These are phyloP conservation scores for Ascomycota sp. DNA, from an alignment of 2,329 filamentous ascomycete genomes.

Conservation along the genomic window DNA sequence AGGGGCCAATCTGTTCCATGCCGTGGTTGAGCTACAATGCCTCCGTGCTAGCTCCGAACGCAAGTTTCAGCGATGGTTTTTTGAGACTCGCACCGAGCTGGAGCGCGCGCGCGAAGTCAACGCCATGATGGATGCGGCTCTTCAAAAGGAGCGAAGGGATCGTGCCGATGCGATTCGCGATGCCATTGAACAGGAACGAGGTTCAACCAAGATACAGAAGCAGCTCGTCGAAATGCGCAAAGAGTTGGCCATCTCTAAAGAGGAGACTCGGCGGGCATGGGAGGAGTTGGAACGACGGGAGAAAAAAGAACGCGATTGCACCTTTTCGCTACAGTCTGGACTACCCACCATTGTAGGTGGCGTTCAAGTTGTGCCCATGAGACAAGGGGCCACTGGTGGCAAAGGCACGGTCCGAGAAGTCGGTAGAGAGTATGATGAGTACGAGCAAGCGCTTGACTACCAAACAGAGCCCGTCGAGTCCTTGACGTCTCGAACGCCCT, in stretches of 20 bases:
- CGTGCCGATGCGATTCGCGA: conserved; percentile 47
- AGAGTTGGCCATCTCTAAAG: conserved; percentile 84
- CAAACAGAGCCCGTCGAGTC: conserved; percentile 19
- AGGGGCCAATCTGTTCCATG: conserved; percentile 91
- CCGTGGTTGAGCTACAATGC: conserved; percentile 86
- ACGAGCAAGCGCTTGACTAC: conserved; percentile 9
- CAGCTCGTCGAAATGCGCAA: conserved; percentile 78
- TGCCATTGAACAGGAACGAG: conserved; percentile 44
- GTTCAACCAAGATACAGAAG: conserved; percentile 57
- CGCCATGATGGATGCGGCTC: conserved; percentile 52
- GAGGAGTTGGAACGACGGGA: conserved; percentile 87
- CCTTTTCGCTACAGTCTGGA: conserved; percentile 66
- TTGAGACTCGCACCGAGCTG: conserved; percentile 75
- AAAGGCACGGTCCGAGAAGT: conserved; percentile 23
- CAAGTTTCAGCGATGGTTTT: conserved; percentile 98
- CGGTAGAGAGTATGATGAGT: conserved; percentile 10
- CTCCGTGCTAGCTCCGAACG: conserved; percentile 86
- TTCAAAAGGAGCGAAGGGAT: conserved; percentile 55
- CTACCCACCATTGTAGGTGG: conserved; percentile 79
- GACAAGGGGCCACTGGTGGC: conserved; percentile 43
- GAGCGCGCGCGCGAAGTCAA: conserved; percentile 70
- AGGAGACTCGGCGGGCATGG: conserved; percentile 89
- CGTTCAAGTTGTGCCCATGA: conserved; percentile 90
- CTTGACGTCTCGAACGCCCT: conserved; percentile 19
- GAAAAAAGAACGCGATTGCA: conserved; percentile 79